Evolutionary conservation across 176 grass and related monocot species (phyloP).

Genomic region (Oryza glumipatula): DNA sequence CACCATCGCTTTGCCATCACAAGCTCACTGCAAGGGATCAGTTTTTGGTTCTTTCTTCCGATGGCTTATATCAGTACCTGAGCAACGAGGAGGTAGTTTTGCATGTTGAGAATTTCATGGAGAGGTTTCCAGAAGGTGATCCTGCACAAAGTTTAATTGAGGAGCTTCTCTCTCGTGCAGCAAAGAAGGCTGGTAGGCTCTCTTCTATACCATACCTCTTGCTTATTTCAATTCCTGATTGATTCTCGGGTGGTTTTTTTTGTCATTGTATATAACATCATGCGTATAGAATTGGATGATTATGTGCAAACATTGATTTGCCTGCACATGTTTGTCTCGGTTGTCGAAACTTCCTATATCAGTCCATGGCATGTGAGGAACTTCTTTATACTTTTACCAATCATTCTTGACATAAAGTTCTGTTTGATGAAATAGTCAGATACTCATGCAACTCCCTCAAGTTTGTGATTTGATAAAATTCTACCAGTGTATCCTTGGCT

Average conservation of each 20-base stretch:
- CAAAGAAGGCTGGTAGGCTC: conserved; percentile 85
- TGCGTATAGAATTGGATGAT: background rate
- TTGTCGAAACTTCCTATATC: background rate
- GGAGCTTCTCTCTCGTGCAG: conserved; percentile 83
- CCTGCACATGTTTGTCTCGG: conserved; percentile 11
- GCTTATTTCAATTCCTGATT: conserved; percentile 14
- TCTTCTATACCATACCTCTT: background rate
- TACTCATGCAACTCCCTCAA: background rate
- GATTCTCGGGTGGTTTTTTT: conserved; percentile 10
- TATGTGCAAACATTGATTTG: conserved; percentile 26
- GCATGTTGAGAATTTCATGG: conserved; percentile 94
- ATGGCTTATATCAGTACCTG: conserved; percentile 91
- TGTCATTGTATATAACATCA: background rate
- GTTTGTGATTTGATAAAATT: background rate
- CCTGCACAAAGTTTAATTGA: conserved; percentile 96
- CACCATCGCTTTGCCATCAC: conserved; percentile 78
- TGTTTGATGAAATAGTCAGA: background rate
- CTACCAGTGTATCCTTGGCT: background rate
- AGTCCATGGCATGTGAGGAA: conserved; percentile 9
- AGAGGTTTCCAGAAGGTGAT: conserved; percentile 86
- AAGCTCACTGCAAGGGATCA: conserved; percentile 66
- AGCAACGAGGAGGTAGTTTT: conserved; percentile 93
- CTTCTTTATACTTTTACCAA: background rate
- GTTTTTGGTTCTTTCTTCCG: conserved; percentile 94
- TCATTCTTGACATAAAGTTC: conserved; percentile 4